These are phyloP conservation scores for Coemansia sp. DNA, from an alignment of 192 early-diverging fungal species.

Conservation along the genomic window DNA sequence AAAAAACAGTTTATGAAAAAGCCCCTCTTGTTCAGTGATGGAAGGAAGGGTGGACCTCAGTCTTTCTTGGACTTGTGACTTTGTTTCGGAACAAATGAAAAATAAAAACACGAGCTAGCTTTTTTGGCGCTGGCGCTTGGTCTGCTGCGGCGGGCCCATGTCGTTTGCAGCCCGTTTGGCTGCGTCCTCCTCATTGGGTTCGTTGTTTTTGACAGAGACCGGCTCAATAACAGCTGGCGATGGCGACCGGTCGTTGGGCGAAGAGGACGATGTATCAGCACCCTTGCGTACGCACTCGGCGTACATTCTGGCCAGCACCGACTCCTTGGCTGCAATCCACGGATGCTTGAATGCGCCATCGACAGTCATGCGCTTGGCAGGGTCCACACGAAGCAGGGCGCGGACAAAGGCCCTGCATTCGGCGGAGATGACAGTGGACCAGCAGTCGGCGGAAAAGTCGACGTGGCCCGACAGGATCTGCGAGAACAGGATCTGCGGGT, in stretches of 20 bases:
- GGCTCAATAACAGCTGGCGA: neutral
- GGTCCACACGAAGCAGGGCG: slow-evolving; percentile 44
- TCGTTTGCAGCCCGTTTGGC: neutral
- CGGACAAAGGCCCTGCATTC: slow-evolving; percentile 54
- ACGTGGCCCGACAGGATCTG: slow-evolving; percentile 51
- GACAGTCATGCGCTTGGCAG: slow-evolving; percentile 55
- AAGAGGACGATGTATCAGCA: neutral
- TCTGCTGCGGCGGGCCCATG: neutral
- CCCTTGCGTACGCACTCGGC: slow-evolving; percentile 17
- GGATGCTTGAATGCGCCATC: slow-evolving; percentile 56
- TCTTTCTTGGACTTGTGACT: no score
- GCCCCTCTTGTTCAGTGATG: no score
- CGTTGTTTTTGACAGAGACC: no score
- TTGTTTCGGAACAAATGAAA: no score
- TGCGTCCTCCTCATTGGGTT: no score
- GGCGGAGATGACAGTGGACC: slow-evolving; percentile 42
- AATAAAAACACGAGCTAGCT: neutral
- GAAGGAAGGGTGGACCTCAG: no score
- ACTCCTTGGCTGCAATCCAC: slow-evolving; percentile 55
- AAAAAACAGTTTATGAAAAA: no score
- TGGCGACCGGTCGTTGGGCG: slow-evolving; percentile 15
- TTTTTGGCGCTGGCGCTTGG: slow-evolving; percentile 10
- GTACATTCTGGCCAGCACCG: slow-evolving; percentile 50
- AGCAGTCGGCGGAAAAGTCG: slow-evolving; percentile 47
- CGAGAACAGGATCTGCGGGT: slow-evolving; percentile 41